Evolutionary conservation across 768 basidiomycete genomes (phyloP).

Genomic region (Cyclocybe aegerita): DNA sequence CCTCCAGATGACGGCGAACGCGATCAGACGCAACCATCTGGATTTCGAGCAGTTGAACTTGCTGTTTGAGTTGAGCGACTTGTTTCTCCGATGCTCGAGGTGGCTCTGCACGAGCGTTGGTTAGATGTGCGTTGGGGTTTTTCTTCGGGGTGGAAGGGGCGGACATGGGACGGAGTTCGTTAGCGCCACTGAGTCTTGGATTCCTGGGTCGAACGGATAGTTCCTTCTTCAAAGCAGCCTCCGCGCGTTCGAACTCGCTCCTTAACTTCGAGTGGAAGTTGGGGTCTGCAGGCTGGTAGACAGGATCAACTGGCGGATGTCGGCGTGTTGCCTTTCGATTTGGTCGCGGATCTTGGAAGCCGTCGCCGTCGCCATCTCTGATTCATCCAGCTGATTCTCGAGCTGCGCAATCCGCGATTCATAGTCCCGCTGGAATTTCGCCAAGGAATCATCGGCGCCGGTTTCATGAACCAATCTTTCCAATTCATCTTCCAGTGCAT

Average conservation of each 20-base stretch:
- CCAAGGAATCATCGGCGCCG: conserved; percentile 51
- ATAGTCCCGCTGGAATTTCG: conserved; percentile 63
- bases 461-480: conserved; percentile 63
- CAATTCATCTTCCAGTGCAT: conserved; percentile 65
- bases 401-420: conserved; percentile 61
- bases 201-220: conserved; percentile 38
- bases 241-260: conserved; percentile 59
- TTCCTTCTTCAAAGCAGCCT: conserved; percentile 56
- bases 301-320: conserved; percentile 66
- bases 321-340: conserved; percentile 68
- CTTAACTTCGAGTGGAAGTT: conserved; percentile 62
- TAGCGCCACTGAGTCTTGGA: conserved; percentile 30
- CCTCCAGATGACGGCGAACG: conserved; percentile 63
- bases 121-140: conserved; percentile 12
- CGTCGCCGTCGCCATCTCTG: conserved; percentile 47
- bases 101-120: conserved; percentile 12
- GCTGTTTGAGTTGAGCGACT: conserved; percentile 53
- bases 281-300: conserved; percentile 54
- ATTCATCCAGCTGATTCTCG: conserved; percentile 59
- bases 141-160: conserved; percentile 49
- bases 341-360: conserved; percentile 58
- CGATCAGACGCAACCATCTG: conserved; percentile 69
- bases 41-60: conserved; percentile 66
- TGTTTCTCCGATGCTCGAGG: conserved; percentile 37
- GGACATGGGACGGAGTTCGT: conserved; percentile 36